These are phyloP conservation scores for Macaranga tanarius DNA, from an alignment of 441 rosid species.

Conservation along the genomic window DNA sequence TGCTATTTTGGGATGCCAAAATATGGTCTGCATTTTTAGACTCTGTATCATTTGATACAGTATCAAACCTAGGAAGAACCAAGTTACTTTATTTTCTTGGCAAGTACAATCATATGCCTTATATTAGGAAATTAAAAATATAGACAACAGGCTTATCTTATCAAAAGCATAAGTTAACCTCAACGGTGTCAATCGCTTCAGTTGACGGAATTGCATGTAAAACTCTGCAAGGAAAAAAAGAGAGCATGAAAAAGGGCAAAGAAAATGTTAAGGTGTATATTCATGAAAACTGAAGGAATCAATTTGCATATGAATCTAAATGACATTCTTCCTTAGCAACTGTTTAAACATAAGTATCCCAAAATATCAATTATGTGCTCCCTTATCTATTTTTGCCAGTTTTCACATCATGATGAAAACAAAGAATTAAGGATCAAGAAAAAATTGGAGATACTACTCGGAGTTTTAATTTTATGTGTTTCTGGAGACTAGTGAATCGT, in stretches of 20 bases:
- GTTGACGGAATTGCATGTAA: slow-evolving; percentile 83
- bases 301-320: neutral
- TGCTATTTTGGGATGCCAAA: too few relatives aligned
- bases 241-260: neutral
- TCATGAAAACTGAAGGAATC: neutral
- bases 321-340: neutral
- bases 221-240: slow-evolving; percentile 55
- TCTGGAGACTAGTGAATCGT: neutral
- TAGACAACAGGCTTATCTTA: neutral
- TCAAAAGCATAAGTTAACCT: slow-evolving; percentile 44
- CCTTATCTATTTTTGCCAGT: neutral
- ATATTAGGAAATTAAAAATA: neutral
- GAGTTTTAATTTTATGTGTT: neutral
- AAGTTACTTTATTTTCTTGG: neutral
- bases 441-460: neutral
- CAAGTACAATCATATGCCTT: neutral
- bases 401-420: neutral
- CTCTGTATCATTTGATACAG: too few relatives aligned
- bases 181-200: slow-evolving; percentile 84
- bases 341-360: neutral
- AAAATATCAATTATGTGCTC: too few relatives aligned
- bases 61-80: neutral
- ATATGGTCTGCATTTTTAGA: too few relatives aligned
- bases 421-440: neutral
- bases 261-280: neutral